phyloP scores from a whole-genome alignment of 2,329 filamentous ascomycete species.

The Penicillium sp. region DNA sequence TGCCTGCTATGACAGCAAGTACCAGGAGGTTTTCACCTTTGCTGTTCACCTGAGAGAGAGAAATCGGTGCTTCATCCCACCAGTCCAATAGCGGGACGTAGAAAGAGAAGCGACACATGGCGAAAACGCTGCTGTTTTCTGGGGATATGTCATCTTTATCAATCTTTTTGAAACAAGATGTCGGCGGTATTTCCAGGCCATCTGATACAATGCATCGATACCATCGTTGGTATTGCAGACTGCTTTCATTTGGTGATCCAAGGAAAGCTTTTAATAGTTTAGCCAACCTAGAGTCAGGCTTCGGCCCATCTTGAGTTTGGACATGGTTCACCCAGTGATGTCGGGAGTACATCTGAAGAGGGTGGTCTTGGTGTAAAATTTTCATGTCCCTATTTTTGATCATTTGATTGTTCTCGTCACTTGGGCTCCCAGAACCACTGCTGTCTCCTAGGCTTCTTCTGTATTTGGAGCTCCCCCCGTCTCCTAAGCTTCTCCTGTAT shows the following conservation, averaged over 20 bases:
- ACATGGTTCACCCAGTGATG: neutral
- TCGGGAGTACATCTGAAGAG: neutral
- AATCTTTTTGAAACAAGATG: neutral
- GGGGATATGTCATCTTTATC: neutral
- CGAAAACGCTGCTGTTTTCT: neutral
- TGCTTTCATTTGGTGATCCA: neutral
- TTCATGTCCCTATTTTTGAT: neutral
- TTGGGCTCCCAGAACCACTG: no score
- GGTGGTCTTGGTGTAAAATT: neutral
- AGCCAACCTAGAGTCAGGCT: neutral
- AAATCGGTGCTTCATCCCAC: neutral
- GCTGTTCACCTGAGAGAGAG: neutral
- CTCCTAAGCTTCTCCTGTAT: no score
- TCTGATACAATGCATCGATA: neutral
- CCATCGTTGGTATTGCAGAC: neutral
- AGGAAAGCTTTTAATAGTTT: neutral
- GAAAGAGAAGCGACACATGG: slow-evolving; percentile 1
- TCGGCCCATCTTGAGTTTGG: neutral
- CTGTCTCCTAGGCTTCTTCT: no score
- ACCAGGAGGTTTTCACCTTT: neutral
- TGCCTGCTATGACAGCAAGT: neutral
- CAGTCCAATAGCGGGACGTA: neutral
- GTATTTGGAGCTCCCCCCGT: no score
- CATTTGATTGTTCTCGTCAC: no score
- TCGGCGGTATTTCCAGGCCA: neutral